phyloP scores from a whole-genome alignment of 2,329 filamentous ascomycete species.

The Torrubiella hemipterigena region DNA sequence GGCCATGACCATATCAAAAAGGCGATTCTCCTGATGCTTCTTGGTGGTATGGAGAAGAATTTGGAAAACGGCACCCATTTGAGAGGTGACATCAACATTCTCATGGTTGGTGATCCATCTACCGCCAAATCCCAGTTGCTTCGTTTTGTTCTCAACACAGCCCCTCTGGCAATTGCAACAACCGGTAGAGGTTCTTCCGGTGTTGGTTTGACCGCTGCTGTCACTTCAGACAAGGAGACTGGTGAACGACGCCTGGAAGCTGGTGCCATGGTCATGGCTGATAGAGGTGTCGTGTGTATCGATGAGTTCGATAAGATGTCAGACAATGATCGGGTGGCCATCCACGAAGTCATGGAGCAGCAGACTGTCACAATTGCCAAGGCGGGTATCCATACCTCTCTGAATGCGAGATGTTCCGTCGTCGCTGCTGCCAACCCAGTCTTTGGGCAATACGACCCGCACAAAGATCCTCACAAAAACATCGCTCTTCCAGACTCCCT shows the following conservation, averaged over 20 bases:
- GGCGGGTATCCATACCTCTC: constrained; percentile 91
- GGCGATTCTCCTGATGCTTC: constrained; percentile 86
- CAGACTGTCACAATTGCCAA: constrained; percentile 99
- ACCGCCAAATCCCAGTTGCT: constrained; percentile 98
- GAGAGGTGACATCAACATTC: constrained; percentile 95
- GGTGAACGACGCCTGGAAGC: constrained; percentile 90
- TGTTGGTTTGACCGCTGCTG: constrained; percentile 92
- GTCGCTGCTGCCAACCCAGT: constrained; percentile 95
- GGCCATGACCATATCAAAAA: constrained; percentile 98
- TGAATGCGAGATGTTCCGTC: constrained; percentile 94
- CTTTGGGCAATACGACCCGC: constrained; percentile 94
- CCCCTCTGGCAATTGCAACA: constrained; percentile 89
- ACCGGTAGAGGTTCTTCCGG: constrained; percentile 94
- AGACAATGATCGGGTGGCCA: constrained; percentile 92
- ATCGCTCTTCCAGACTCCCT: constrained; percentile 95
- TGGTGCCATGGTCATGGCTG: constrained; percentile 96
- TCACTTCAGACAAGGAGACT: constrained; percentile 94
- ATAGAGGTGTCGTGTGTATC: constrained; percentile 95
- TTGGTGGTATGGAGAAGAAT: constrained; percentile 97
- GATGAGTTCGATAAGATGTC: constrained; percentile 99
- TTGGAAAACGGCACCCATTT: constrained; percentile 95
- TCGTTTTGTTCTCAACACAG: constrained; percentile 93
- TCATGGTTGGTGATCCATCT: constrained; percentile 98
- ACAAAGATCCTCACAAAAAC: constrained; percentile 98
- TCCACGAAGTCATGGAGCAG: constrained; percentile 99